phyloP scores from a whole-genome alignment of 2,329 filamentous ascomycete genomes.

The Verticillium dahliae region DNA sequence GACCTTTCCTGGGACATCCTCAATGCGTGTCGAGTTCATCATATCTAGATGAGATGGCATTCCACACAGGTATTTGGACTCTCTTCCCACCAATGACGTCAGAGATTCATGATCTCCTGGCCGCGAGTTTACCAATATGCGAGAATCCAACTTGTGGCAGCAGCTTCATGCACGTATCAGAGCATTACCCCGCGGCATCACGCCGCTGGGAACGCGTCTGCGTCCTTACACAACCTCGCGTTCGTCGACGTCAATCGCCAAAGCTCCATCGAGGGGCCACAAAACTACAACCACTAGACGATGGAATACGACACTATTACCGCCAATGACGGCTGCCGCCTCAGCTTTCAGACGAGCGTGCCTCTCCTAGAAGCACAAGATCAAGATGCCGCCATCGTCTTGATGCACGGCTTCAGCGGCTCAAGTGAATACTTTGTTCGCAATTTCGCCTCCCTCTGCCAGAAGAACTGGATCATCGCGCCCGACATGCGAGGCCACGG shows the following conservation, averaged over 20 bases:
- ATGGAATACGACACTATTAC: conserved; percentile 20
- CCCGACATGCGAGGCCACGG: conserved; percentile 33
- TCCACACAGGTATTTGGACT: too few relatives aligned
- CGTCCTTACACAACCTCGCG: not conserved
- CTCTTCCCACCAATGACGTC: not conserved
- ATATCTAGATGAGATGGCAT: too few relatives aligned
- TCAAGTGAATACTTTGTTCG: conserved; percentile 29
- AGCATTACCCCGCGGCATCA: not conserved
- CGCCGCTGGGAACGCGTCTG: not conserved
- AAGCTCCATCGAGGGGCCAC: not conserved
- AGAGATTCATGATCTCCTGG: not conserved
- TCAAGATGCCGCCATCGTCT: conserved; percentile 19
- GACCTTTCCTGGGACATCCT: too few relatives aligned
- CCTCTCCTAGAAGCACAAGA: conserved; percentile 11
- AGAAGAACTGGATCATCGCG: conserved; percentile 26
- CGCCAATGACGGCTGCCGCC: conserved; percentile 25
- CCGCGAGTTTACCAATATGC: not conserved
- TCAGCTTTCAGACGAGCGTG: conserved; percentile 28
- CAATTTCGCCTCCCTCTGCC: conserved; percentile 21
- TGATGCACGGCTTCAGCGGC: conserved; percentile 34
- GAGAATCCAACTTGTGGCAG: not conserved
- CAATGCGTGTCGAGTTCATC: too few relatives aligned
- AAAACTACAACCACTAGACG: conserved; percentile 3
- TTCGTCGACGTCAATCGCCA: not conserved
- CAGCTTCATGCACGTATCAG: not conserved